Evolutionary conservation across 768 basidiomycete species (phyloP).

Genomic region (Phylloporus scabripes): DNA sequence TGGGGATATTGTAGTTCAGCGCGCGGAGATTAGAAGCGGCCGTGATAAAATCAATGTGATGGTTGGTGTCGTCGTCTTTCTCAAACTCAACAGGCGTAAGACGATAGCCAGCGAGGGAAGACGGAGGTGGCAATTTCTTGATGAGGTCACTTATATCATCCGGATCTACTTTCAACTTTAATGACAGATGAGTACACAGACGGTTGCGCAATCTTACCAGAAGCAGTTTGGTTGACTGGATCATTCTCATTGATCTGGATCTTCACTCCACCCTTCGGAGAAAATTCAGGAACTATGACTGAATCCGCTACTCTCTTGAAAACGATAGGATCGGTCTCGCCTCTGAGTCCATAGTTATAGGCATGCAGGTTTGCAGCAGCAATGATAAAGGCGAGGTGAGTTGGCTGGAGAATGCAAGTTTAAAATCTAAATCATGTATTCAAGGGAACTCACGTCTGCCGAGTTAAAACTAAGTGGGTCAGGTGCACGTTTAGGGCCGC

Average conservation of each 20-base stretch:
- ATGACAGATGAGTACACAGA: background rate
- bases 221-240: slow-evolving; percentile 58
- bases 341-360: slow-evolving; percentile 95
- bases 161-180: slow-evolving; percentile 31
- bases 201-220: slow-evolving; percentile 16
- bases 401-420: slow-evolving; percentile 45
- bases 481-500: slow-evolving; percentile 95
- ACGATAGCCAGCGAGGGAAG: slow-evolving; percentile 93
- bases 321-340: slow-evolving; percentile 69
- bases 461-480: slow-evolving; percentile 85
- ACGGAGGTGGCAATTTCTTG: slow-evolving; percentile 78
- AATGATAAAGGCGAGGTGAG: slow-evolving; percentile 84
- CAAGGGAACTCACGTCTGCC: slow-evolving; percentile 59
- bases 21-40: slow-evolving; percentile 96
- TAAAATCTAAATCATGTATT: slow-evolving; percentile 4
- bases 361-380: slow-evolving; percentile 95
- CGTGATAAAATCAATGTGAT: slow-evolving; percentile 98
- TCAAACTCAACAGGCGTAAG: slow-evolving; percentile 95
- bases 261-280: slow-evolving; percentile 87
- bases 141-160: slow-evolving; percentile 53
- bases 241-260: slow-evolving; percentile 93
- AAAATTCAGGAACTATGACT: slow-evolving; percentile 86
- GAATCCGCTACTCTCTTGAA: slow-evolving; percentile 83
- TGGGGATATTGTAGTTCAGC: slow-evolving; percentile 84
- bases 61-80: slow-evolving; percentile 97